A percentile compares a stretch with the other conserved stretches of the same genome.
Evolutionary conservation across 2,329 filamentous ascomycete genomes (phyloP).

Genomic region (Colletotrichum abscissum): DNA sequence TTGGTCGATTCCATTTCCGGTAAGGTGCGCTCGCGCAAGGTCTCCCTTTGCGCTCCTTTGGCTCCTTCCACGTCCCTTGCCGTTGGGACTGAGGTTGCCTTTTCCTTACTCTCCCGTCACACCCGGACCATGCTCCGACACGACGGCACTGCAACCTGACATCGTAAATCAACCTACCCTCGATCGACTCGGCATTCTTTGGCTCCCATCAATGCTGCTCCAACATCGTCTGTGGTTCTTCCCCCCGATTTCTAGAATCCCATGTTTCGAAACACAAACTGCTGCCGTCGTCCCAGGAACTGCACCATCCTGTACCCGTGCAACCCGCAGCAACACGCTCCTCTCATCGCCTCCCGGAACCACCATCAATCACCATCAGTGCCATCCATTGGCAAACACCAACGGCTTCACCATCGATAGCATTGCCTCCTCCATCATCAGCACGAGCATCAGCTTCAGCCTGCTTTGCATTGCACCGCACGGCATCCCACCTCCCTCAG

Average conservation of each 20-base stretch:
- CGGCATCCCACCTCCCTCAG: background rate
- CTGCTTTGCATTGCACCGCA: slow-evolving; percentile 1
- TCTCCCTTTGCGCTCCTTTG: slow-evolving; percentile 1
- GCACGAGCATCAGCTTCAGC: background rate
- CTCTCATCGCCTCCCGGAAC: slow-evolving; percentile 1
- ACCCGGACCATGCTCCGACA: slow-evolving; percentile 18
- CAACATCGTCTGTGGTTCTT: slow-evolving; percentile 9
- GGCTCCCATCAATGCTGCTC: background rate
- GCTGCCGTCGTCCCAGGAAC: slow-evolving; percentile 32
- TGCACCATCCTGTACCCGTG: slow-evolving; percentile 27
- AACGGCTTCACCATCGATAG: slow-evolving; percentile 4
- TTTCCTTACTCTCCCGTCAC: background rate
- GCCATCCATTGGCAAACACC: background rate
- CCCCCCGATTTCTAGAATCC: slow-evolving; percentile 31
- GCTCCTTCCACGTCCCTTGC: background rate
- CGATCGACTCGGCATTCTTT: background rate
- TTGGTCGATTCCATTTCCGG: background rate
- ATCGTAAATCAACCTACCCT: slow-evolving; percentile 9
- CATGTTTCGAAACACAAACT: slow-evolving; percentile 32
- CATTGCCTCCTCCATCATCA: background rate
- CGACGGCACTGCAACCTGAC: slow-evolving; percentile 10
- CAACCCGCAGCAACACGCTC: slow-evolving; percentile 19
- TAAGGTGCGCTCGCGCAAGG: background rate
- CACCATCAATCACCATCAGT: background rate
- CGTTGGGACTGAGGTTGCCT: background rate